These are phyloP conservation scores for Pseudopediastrum boryanum DNA, from an alignment of 139 green algal genomes.

Conservation along the genomic window DNA sequence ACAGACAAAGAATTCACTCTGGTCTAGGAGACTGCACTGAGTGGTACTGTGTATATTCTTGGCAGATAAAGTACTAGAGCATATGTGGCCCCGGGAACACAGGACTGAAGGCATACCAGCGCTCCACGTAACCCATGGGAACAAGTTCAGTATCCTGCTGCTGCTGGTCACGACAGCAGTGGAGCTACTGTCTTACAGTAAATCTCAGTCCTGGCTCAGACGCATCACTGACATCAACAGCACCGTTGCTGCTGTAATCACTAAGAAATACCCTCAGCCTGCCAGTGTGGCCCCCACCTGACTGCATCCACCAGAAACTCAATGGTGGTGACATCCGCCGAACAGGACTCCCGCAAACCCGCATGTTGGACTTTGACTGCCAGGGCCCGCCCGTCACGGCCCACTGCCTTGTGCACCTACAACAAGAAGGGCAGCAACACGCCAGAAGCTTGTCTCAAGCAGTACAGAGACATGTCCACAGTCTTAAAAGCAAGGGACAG, in stretches of 20 bases:
- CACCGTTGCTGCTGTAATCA: slow-evolving; percentile 49
- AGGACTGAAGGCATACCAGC: too few relatives aligned
- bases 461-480: too few relatives aligned
- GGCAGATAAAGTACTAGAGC: too few relatives aligned
- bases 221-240: not conserved
- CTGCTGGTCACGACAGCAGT: too few relatives aligned
- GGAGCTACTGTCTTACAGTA: too few relatives aligned
- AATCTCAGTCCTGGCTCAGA: too few relatives aligned
- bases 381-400: slow-evolving; percentile 71
- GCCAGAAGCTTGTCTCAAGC: not conserved
- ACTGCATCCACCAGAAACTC: slow-evolving; percentile 70
- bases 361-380: slow-evolving; percentile 92
- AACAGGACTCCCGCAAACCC: slow-evolving; percentile 74
- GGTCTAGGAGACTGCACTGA: too few relatives aligned
- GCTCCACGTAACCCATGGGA: too few relatives aligned
- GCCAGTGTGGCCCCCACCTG: slow-evolving; percentile 13
- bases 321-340: slow-evolving; percentile 85
- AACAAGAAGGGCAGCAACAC: not conserved
- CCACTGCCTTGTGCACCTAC: slow-evolving; percentile 81
- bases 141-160: too few relatives aligned
- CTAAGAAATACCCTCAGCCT: slow-evolving; percentile 65
- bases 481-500: not conserved
- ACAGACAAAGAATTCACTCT: too few relatives aligned
- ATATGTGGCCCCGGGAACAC: too few relatives aligned
- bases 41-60: too few relatives aligned